These are phyloP conservation scores for Aethionema arabicum DNA, from an alignment of 345 rosid genomes.

Conservation along the genomic window DNA sequence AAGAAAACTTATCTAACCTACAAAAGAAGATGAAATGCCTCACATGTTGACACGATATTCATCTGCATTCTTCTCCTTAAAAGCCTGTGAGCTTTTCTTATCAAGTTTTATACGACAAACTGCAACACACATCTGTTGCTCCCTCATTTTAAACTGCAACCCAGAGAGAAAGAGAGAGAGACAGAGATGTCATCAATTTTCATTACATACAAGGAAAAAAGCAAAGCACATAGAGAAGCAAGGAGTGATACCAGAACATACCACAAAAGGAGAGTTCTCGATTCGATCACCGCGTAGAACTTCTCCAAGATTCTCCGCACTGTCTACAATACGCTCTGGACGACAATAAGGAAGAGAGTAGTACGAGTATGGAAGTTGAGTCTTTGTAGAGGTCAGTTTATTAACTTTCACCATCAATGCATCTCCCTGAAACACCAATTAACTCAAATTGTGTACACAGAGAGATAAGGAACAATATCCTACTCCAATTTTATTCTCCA, in stretches of 20 bases:
- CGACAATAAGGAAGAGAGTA: slow-evolving; percentile 72
- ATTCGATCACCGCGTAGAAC: slow-evolving; percentile 92
- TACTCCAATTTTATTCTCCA: background rate
- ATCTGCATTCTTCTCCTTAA: slow-evolving; percentile 79
- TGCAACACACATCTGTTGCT: slow-evolving; percentile 61
- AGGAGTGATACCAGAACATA: slow-evolving; percentile 25
- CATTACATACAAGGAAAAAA: background rate
- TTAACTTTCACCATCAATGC: slow-evolving; percentile 86
- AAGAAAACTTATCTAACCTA: background rate
- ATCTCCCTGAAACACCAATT: slow-evolving; percentile 53
- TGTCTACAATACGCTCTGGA: slow-evolving; percentile 65
- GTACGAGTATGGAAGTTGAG: slow-evolving; percentile 87
- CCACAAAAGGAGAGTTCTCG: slow-evolving; percentile 85
- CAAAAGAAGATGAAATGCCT: slow-evolving; percentile 19
- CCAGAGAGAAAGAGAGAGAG: slow-evolving; percentile 5
- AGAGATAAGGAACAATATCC: background rate
- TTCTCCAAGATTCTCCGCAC: slow-evolving; percentile 93
- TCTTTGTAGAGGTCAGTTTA: slow-evolving; percentile 83
- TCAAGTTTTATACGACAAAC: slow-evolving; percentile 52
- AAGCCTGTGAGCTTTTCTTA: slow-evolving; percentile 59
- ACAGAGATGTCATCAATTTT: slow-evolving; percentile 24
- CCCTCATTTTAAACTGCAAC: slow-evolving; percentile 83
- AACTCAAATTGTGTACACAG: background rate
- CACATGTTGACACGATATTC: slow-evolving; percentile 88
- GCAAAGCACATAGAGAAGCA: background rate